These are phyloP conservation scores for Schizonepeta tenuifolia DNA, from an alignment of 257 asterid genomes.

Conservation along the genomic window DNA sequence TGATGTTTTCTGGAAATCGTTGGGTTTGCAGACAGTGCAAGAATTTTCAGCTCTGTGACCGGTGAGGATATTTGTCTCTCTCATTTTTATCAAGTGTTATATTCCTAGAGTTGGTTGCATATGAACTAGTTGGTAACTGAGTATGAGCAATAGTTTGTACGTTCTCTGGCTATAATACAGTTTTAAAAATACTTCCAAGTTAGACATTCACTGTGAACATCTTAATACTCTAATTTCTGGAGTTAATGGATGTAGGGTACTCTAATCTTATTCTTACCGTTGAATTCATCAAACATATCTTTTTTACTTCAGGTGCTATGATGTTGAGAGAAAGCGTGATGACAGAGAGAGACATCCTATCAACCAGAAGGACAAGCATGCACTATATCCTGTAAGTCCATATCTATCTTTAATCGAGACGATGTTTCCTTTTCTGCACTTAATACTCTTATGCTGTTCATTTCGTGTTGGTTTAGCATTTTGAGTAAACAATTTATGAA, in stretches of 20 bases:
- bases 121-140: constrained; percentile 1
- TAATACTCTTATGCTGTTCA: neutral
- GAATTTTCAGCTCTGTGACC: constrained; percentile 85
- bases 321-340: constrained; percentile 75
- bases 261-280: neutral
- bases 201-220: neutral
- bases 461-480: constrained; percentile 17
- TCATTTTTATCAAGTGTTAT: neutral
- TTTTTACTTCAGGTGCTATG: constrained; percentile 74
- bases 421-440: constrained; percentile 2
- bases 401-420: neutral
- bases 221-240: neutral
- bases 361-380: constrained; percentile 81
- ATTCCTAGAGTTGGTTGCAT: constrained; percentile 9
- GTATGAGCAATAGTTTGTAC: neutral
- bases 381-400: constrained; percentile 66
- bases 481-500: constrained; percentile 33
- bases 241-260: neutral
- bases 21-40: constrained; percentile 94
- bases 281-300: constrained; percentile 6
- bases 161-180: neutral
- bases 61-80: constrained; percentile 45
- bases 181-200: neutral
- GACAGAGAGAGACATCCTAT: constrained; percentile 94
- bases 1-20: constrained; percentile 86